Percentiles rank a stretch among this genome's conserved stretches.
These are phyloP conservation scores for Claviceps africana DNA, from an alignment of 2,329 filamentous ascomycete species.

Conservation along the genomic window DNA sequence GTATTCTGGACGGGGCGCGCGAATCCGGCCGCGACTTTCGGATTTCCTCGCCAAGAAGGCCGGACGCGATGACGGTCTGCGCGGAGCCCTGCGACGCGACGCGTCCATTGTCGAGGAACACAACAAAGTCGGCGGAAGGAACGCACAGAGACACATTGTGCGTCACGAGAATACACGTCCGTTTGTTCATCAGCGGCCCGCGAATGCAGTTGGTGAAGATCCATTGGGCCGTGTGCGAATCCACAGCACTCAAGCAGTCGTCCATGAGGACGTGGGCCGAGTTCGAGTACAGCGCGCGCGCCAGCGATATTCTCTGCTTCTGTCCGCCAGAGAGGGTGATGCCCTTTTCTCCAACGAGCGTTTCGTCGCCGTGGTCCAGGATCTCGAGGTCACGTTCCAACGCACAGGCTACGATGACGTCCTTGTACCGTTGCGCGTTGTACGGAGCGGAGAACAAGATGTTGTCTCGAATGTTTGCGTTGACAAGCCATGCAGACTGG, in stretches of 20 bases:
- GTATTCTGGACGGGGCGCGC: constrained; percentile 59
- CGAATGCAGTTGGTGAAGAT: constrained; percentile 90
- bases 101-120: constrained; percentile 78
- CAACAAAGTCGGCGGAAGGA: constrained; percentile 64
- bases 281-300: constrained; percentile 93
- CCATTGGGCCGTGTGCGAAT: constrained; percentile 95
- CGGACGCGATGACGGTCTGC: constrained; percentile 68
- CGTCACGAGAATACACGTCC: constrained; percentile 90
- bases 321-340: constrained; percentile 94
- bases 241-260: constrained; percentile 90
- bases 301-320: constrained; percentile 92
- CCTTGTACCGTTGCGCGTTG: constrained; percentile 69
- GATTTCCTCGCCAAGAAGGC: constrained; percentile 76
- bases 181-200: constrained; percentile 72
- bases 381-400: constrained; percentile 85
- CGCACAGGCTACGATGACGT: constrained; percentile 83
- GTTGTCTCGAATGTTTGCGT: constrained; percentile 89
- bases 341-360: constrained; percentile 90
- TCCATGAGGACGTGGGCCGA: constrained; percentile 83
- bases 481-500: constrained; percentile 93
- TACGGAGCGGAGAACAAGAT: constrained; percentile 78
- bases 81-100: constrained; percentile 64
- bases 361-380: constrained; percentile 82
- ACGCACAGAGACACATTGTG: constrained; percentile 87
- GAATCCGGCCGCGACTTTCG: constrained; percentile 57